Percentiles rank a stretch among this genome's conserved stretches.
phyloP scores from a whole-genome alignment of 805 yeast genomes.

The Hanseniaspora lachancei region DNA sequence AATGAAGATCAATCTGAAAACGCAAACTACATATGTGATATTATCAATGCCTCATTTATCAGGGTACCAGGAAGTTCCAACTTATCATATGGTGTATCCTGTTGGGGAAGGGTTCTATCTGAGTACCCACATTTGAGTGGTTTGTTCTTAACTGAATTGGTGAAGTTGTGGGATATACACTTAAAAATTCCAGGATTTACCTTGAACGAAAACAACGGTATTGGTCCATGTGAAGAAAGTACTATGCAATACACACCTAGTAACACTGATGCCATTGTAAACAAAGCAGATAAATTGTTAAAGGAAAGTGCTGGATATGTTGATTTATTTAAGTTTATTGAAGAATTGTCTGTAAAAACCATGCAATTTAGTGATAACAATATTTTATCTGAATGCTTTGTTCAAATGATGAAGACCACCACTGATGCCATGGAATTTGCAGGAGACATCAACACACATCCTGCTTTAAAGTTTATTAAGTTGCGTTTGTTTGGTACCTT shows the following conservation, averaged over 20 bases:
- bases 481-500: neutral
- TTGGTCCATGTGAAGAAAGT: constrained; percentile 44
- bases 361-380: constrained; percentile 4
- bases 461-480: constrained; percentile 3
- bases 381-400: constrained; percentile 3
- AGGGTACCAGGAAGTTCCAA: neutral
- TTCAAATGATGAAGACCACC: neutral
- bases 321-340: constrained; percentile 1
- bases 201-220: constrained; percentile 33
- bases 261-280: constrained; percentile 44
- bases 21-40: neutral
- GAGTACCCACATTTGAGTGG: constrained; percentile 48
- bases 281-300: constrained; percentile 30
- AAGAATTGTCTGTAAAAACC: neutral
- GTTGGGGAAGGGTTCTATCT: constrained; percentile 69
- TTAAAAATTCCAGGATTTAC: constrained; percentile 49
- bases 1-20: neutral
- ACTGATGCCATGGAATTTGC: neutral
- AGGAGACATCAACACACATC: neutral
- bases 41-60: constrained; percentile 5
- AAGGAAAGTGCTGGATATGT: neutral
- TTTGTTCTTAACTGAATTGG: constrained; percentile 55
- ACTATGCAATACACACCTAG: constrained; percentile 87
- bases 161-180: constrained; percentile 56
- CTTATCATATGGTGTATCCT: constrained; percentile 37